Conservation (phyloP, 345 rosid genomes). For the Noccaea bulbosa region DNA sequence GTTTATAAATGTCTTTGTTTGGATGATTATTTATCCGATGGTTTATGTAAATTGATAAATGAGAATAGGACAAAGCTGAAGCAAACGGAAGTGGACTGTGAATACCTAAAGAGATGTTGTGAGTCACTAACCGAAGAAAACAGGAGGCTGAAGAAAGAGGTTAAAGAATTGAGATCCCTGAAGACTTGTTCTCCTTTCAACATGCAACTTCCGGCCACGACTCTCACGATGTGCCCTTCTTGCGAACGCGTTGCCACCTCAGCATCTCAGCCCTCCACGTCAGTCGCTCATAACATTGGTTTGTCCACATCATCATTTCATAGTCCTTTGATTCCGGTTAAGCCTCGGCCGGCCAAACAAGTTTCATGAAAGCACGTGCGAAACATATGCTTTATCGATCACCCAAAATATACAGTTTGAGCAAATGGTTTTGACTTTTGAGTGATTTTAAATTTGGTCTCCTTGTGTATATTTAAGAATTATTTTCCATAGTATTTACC, state of each 20-base stretch:
- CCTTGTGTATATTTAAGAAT: constrained; percentile 31
- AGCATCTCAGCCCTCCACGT: constrained; percentile 45
- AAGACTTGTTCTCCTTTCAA: constrained; percentile 81
- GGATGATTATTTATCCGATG: background rate
- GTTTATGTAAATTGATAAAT: constrained; percentile 9
- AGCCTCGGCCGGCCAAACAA: constrained; percentile 38
- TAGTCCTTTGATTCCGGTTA: constrained; percentile 29
- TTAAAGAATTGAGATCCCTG: constrained; percentile 80
- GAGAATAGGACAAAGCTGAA: constrained; percentile 81
- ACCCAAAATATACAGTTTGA: constrained; percentile 11
- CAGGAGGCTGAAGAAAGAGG: constrained; percentile 83
- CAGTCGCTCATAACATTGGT: constrained; percentile 24
- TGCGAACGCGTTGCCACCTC: constrained; percentile 91
- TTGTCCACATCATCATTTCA: constrained; percentile 27
- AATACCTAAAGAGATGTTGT: constrained; percentile 86
- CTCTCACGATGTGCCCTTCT: constrained; percentile 99
- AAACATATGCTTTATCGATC: background rate
- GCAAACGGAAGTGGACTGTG: constrained; percentile 95
- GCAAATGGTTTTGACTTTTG: background rate
- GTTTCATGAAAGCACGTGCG: constrained; percentile 30
- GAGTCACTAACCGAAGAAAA: constrained; percentile 92
- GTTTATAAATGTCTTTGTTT: background rate
- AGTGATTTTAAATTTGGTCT: constrained; percentile 4
- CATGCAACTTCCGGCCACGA: constrained; percentile 98
- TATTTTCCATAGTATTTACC: constrained; percentile 21